Percentiles rank a stretch among this genome's conserved stretches.
These are phyloP conservation scores for Amanita exitialis DNA, from an alignment of 768 basidiomycete genomes.

Conservation along the genomic window DNA sequence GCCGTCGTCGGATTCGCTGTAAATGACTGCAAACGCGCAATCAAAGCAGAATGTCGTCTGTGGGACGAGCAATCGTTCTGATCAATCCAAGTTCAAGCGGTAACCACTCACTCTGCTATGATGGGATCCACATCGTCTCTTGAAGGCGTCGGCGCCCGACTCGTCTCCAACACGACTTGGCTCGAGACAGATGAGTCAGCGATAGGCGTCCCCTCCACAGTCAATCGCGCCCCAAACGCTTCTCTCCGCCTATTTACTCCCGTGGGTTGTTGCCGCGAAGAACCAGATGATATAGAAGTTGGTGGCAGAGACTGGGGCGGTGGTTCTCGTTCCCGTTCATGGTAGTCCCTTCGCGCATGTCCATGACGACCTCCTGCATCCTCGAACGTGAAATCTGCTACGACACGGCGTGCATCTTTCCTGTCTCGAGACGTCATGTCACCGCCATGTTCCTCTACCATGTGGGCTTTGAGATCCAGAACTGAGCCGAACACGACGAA, in stretches of 20 bases:
- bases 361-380: conserved; percentile 27
- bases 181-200: conserved; percentile 4
- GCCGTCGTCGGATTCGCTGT: conserved; percentile 50
- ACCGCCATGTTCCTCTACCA: conserved; percentile 73
- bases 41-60: conserved; percentile 61
- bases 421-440: conserved; percentile 65
- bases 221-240: conserved; percentile 53
- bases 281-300: conserved; percentile 5
- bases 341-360: conserved; percentile 32
- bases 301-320: conserved; percentile 24
- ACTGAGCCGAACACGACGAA: conserved; percentile 90
- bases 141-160: conserved; percentile 29
- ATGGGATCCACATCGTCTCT: conserved; percentile 42
- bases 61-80: conserved; percentile 2
- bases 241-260: conserved; percentile 40
- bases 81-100: not conserved
- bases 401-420: conserved; percentile 57
- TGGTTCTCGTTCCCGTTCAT: conserved; percentile 37
- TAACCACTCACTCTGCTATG: conserved; percentile 37
- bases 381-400: conserved; percentile 63
- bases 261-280: conserved; percentile 14
- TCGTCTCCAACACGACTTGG: conserved; percentile 15
- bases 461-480: conserved; percentile 87
- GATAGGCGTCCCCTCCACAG: conserved; percentile 23
- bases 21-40: conserved; percentile 49